phyloP scores from a whole-genome alignment of 225 moss, liverwort and hornwort species.

The Marchantia polymorpha region DNA sequence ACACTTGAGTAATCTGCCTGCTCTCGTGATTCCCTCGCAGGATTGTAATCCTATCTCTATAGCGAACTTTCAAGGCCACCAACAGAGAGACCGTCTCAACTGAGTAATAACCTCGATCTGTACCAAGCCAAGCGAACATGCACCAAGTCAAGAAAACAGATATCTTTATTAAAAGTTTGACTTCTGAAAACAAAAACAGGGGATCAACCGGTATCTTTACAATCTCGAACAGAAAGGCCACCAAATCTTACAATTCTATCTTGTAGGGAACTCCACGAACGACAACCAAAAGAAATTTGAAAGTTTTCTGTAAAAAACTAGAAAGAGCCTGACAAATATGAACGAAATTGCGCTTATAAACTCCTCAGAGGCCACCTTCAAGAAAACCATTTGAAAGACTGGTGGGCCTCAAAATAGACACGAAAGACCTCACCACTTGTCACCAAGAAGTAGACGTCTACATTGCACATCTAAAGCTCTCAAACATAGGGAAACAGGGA shows the following conservation, averaged over 20 bases:
- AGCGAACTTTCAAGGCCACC: conserved; percentile 99
- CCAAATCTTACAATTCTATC: no score
- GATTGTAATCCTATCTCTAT: conserved; percentile 99
- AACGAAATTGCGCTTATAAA: background rate
- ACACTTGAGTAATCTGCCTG: conserved; percentile 99
- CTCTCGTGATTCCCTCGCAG: conserved; percentile 98
- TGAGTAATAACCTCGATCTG: conserved; percentile 99
- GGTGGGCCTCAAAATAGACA: background rate
- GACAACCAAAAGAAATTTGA: no score
- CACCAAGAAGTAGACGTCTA: background rate
- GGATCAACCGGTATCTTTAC: no score
- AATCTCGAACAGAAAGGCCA: no score
- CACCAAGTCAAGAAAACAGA: background rate
- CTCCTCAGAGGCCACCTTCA: background rate
- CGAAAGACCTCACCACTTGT: background rate
- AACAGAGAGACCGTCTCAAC: conserved; percentile 97
- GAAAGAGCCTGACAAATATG: background rate
- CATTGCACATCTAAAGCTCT: background rate
- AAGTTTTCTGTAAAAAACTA: background rate
- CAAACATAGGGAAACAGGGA: background rate
- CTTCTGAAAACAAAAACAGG: background rate
- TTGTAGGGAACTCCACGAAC: no score
- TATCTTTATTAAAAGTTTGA: background rate
- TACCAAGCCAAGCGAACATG: conserved; percentile 19
- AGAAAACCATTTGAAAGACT: background rate